A percentile compares a stretch with the other conserved stretches of the same genome.
These are phyloP conservation scores for Moesziomyces sp. DNA, from an alignment of 1,284 basidiomycete genomes.

Conservation along the genomic window DNA sequence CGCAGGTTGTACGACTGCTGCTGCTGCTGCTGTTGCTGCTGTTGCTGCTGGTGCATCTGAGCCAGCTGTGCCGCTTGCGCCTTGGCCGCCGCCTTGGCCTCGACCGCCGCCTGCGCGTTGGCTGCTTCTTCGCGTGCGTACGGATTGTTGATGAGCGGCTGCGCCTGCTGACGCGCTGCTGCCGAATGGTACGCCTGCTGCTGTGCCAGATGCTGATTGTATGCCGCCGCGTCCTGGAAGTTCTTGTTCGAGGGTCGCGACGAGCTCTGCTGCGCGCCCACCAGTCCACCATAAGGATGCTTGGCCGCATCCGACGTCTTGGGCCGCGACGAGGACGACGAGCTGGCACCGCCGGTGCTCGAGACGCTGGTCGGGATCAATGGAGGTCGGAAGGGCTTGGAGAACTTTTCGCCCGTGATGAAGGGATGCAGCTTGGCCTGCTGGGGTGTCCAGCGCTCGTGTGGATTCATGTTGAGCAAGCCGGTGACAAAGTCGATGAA, in stretches of 20 bases:
- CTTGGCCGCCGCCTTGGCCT: constrained; percentile 47
- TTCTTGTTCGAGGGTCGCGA: constrained; percentile 75
- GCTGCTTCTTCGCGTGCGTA: constrained; percentile 53
- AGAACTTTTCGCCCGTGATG: constrained; percentile 94
- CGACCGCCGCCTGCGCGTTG: constrained; percentile 28
- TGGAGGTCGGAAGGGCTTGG: constrained; percentile 67
- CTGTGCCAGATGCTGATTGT: constrained; percentile 92
- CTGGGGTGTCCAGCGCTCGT: constrained; percentile 95
- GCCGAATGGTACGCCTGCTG: constrained; percentile 89
- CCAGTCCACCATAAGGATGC: constrained; percentile 91
- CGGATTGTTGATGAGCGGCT: constrained; percentile 60
- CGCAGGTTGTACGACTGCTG: constrained; percentile 38
- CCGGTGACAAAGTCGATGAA: constrained; percentile 99
- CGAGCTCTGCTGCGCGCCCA: constrained; percentile 72
- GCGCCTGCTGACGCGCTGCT: constrained; percentile 67
- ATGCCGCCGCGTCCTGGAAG: constrained; percentile 90
- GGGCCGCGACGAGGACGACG: constrained; percentile 12
- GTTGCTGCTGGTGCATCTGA: constrained; percentile 46
- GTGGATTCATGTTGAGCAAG: constrained; percentile 90
- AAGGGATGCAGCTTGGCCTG: constrained; percentile 96
- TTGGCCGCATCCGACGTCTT: constrained; percentile 71
- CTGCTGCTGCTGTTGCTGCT: constrained; percentile 46
- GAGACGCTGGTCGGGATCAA: constrained; percentile 21
- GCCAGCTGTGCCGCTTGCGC: constrained; percentile 54
- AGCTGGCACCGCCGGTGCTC: constrained; percentile 9